phyloP scores from a whole-genome alignment of 2,329 filamentous ascomycete species.

The Pleurostoma richardsiae region DNA sequence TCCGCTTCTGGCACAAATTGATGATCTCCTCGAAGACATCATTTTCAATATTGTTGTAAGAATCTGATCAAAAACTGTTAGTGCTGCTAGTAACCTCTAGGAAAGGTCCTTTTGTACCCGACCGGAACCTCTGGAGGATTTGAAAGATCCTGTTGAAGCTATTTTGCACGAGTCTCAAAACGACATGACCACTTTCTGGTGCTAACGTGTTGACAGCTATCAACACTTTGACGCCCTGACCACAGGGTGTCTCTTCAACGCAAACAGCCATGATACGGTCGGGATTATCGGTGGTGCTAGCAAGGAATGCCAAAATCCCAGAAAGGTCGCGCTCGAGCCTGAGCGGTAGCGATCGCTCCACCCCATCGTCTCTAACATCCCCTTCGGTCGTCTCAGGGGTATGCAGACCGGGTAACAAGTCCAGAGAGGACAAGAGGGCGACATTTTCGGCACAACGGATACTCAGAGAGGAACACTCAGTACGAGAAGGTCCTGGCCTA shows the following conservation, averaged over 20 bases:
- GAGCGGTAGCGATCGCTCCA: neutral
- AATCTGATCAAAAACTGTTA: neutral
- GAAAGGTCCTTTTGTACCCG: neutral
- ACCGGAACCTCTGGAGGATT: neutral
- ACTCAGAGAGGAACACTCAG: no score
- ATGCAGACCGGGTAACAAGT: no score
- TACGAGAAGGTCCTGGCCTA: no score
- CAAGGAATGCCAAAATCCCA: conserved; percentile 4
- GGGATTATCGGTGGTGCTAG: neutral
- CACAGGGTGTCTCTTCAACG: neutral
- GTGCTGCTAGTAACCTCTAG: neutral
- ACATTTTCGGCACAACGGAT: no score
- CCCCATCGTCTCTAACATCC: neutral
- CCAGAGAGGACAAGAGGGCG: no score
- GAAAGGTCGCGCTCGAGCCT: conserved; percentile 1
- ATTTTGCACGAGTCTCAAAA: neutral
- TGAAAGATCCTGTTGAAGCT: conserved; percentile 2
- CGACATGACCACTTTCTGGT: neutral
- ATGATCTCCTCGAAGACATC: conserved; percentile 3
- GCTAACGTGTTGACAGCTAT: conserved; percentile 2
- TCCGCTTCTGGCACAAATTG: conserved; percentile 1
- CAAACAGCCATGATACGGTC: conserved; percentile 5
- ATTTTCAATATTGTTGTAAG: neutral
- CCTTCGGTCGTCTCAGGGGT: no score
- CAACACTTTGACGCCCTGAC: neutral